Percentiles rank a stretch among this genome's conserved stretches.
These are phyloP conservation scores for Rhododendron mucronatum DNA, from an alignment of 148 eudicot species.

Conservation along the genomic window DNA sequence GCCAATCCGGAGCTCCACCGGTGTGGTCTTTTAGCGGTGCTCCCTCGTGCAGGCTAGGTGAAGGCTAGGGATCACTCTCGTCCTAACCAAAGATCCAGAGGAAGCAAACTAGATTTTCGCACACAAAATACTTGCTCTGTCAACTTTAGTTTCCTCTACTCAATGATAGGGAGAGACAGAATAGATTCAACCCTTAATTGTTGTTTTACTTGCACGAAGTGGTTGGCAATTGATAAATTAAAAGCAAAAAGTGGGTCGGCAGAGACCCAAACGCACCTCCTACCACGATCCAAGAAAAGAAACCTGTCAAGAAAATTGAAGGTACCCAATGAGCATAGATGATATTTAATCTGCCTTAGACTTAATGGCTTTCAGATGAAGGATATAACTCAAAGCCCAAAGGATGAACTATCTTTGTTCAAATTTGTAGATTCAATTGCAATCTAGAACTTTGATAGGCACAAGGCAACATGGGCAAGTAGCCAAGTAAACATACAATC, in stretches of 20 bases:
- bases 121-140: background rate
- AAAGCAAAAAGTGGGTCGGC: background rate
- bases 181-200: background rate
- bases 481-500: background rate
- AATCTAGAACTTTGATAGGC: background rate
- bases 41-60: too few relatives aligned
- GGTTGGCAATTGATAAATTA: background rate
- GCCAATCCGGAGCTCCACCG: too few relatives aligned
- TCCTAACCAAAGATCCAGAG: too few relatives aligned
- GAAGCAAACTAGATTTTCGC: too few relatives aligned
- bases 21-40: too few relatives aligned
- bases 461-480: background rate
- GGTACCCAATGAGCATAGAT: background rate
- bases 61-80: too few relatives aligned
- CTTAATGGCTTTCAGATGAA: background rate
- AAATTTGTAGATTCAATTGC: background rate
- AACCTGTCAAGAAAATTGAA: background rate
- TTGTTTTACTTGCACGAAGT: too few relatives aligned
- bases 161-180: background rate
- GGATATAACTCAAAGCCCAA: background rate
- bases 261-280: background rate
- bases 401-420: background rate
- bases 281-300: slow-evolving; percentile 2
- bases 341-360: background rate
- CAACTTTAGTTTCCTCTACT: background rate